Base-by-base conservation (phyloP, 768 basidiomycete species). In the Rickenella mellea region DNA sequence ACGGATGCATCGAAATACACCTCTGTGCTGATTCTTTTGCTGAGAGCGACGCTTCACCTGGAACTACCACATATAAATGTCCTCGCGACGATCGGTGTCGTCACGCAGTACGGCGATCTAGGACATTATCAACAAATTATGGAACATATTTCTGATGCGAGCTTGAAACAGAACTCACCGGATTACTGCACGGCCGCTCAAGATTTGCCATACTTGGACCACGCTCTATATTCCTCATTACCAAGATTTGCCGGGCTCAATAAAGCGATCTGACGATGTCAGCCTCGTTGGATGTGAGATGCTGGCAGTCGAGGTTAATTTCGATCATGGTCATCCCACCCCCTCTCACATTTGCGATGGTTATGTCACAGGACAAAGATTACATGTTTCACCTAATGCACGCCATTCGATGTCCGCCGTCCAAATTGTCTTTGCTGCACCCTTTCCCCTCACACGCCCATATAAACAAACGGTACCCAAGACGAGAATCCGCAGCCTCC, bases 11-110 rank as follows among this genome's bases (percentile, higher is more conserved):
- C 89, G 3, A 97, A 97, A 66, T 99, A 93, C 62, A 73, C 98
- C 46, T 91, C 92, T 10, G 78, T 97, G 27, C 72, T 97, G 31
- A 73, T 99, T 26, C 77, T 97, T 10, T 89, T 93, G 9, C 71
- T 99, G 21, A 75, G 96, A 37, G 88, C 94, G 12, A 98, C 98
- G 96, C 70, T 99, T 14, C 93, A 97, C 55, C 73, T 99, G 43
- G 96, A 96, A 55, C 73, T 98, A n/a, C 96, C 96, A 0, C 96
- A 98, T 57, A 70, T 99, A 63, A 98, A 99, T 55, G 96, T 99
- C 2, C 69, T 99, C 11, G 92, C 90, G 7, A 99, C 98, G 62
- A 71, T 98, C 42, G 96, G 98, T 62, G 66, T 97, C n/a, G 67
- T 99, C 14, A 68, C 74, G 14, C 78, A 83, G 49, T 93, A 94